These are phyloP conservation scores for Corniculantispora saksenae DNA, from an alignment of 2,329 filamentous ascomycete species.

Conservation along the genomic window DNA sequence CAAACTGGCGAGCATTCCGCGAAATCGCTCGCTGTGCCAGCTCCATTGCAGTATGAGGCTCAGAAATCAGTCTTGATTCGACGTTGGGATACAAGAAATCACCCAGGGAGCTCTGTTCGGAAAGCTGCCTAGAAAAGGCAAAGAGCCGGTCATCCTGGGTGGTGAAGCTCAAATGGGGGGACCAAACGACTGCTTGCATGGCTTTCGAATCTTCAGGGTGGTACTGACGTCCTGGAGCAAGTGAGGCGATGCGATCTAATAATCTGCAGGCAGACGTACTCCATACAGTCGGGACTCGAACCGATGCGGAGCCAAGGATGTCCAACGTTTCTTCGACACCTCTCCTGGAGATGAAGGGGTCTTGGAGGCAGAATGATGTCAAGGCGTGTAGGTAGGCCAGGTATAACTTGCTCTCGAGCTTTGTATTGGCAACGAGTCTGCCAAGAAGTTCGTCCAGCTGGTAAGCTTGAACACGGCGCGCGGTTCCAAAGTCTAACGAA, in stretches of 20 bases:
- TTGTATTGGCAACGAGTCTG: slow-evolving; percentile 49
- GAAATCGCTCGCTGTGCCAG: slow-evolving; percentile 24
- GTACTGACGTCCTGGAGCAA: not conserved
- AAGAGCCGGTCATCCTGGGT: slow-evolving; percentile 48
- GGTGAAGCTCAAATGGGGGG: slow-evolving; percentile 36
- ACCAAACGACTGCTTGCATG: slow-evolving; percentile 53
- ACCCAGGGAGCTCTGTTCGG: not conserved
- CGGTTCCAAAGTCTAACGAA: not conserved
- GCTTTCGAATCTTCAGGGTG: slow-evolving; percentile 21
- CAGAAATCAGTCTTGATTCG: not conserved
- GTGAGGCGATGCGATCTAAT: not conserved
- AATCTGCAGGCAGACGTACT: not conserved
- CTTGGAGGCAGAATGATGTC: slow-evolving; percentile 50
- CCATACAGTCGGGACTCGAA: slow-evolving; percentile 25
- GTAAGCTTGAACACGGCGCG: slow-evolving; percentile 41
- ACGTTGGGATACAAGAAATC: slow-evolving; percentile 15
- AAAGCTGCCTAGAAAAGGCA: not conserved
- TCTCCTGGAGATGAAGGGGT: slow-evolving; percentile 47
- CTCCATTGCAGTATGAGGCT: not conserved
- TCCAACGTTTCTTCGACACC: slow-evolving; percentile 53
- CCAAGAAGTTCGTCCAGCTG: slow-evolving; percentile 49
- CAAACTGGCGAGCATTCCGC: slow-evolving; percentile 15
- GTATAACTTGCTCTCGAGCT: slow-evolving; percentile 50
- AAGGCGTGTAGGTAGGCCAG: slow-evolving; percentile 52
- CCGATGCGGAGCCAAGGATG: slow-evolving; percentile 47